phyloP scores from a whole-genome alignment of 163 green algal genomes.

The Chlorella variabilis region DNA sequence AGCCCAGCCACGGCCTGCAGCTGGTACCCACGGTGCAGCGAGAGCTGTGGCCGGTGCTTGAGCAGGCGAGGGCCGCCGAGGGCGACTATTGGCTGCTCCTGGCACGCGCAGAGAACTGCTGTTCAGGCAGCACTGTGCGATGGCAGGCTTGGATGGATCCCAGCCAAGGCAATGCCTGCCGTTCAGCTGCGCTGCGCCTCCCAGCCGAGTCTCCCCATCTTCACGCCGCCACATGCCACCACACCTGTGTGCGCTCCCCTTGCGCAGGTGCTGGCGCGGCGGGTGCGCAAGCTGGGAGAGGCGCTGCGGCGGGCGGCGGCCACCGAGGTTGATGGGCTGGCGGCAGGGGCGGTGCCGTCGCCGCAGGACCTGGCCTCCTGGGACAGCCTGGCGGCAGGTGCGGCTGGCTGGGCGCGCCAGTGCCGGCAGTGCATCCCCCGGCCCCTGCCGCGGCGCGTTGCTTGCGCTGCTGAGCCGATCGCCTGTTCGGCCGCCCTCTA shows the following conservation, averaged over 20 bases:
- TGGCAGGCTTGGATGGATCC: no score
- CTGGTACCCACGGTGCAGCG: conserved; percentile 8
- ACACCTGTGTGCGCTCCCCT: no score
- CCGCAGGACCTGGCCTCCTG: background rate
- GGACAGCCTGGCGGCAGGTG: conserved; percentile 13
- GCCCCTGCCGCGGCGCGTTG: background rate
- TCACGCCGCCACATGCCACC: no score
- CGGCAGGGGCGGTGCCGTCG: background rate
- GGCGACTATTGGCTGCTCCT: no score
- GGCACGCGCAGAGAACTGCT: no score
- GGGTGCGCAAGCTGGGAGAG: conserved; percentile 44
- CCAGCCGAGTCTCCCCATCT: no score
- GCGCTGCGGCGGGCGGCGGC: conserved; percentile 29
- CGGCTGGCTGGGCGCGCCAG: no score
- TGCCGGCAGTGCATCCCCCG: background rate
- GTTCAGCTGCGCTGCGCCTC: no score
- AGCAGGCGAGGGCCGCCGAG: background rate
- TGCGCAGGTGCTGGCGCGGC: conserved; percentile 39
- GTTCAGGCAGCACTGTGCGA: no score
- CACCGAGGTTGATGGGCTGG: conserved; percentile 44
- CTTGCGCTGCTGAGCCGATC: background rate
- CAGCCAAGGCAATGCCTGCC: no score
- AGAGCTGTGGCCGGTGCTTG: conserved; percentile 13
- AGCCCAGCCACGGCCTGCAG: conserved; percentile 18
- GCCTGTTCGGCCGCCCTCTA: no score